Base-by-base conservation (phyloP, 2,329 filamentous ascomycete species). In the Pseudogymnoascus sp. region DNA sequence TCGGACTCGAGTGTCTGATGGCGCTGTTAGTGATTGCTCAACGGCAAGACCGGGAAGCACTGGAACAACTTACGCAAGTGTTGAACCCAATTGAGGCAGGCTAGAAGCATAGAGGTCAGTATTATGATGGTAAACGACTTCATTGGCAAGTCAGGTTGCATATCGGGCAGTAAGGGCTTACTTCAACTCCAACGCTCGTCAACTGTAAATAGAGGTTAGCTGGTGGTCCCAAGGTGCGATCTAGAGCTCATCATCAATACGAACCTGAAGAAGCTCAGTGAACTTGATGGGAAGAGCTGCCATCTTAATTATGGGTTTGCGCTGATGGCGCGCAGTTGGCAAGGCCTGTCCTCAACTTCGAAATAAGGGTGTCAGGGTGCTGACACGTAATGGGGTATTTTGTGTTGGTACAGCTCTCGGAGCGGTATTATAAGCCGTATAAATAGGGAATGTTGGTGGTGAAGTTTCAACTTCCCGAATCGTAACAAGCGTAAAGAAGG, bases 1-100 rank as follows among this genome's bases (percentile, higher is more conserved):
- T 99, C 94, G 74, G 94, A 99, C 83, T 99, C 94, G 80, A 99
- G 85, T 76, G 94, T 99, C 92, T 97, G 66, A 69, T 62, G 55
- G 61, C 67, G 64, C 62, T 41, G 31, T 62, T 58, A 63, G 65
- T 63, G 39, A 62, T 48, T 41, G 39, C 58, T 65, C 63, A 33
- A 61, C 59, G 38, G 51, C 4, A 29, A 17, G 65, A 59, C 62
- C 63, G 62, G 60, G 38, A 8, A 42, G 6, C 17, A 61, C 60
- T 21, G 58, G 35, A 63, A 62, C 42, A 61, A 82, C 86, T 79
- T 83, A 92, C 88, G 81, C 89, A 92, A 75, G 88, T 89, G 77
- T 92, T 92, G 81, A 93, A 94, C 73, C 89, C 88, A 82, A 94
- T 92, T 65, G 87, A 87, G 69, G 79, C 76, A 73, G 82, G 83